Evolutionary conservation across 345 rosid genomes (phyloP).

Genomic region (Eutrema yunnanense): DNA sequence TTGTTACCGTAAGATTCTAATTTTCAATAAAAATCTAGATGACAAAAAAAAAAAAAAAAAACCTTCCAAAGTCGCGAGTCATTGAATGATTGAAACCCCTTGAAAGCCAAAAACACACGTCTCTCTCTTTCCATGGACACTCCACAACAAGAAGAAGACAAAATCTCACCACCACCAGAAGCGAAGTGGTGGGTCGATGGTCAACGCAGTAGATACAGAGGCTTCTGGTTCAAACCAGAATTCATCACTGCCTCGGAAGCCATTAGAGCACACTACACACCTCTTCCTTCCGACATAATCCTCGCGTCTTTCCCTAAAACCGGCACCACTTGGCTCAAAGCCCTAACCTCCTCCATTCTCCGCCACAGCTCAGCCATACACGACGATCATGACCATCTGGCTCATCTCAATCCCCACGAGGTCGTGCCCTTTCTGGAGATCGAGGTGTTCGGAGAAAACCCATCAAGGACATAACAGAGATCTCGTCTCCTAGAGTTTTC

Average conservation of each 20-base stretch:
- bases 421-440: constrained; percentile 29
- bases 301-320: constrained; percentile 29
- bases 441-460: constrained; percentile 19
- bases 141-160: constrained; percentile 9
- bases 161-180: constrained; percentile 2
- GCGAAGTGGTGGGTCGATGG: constrained; percentile 23
- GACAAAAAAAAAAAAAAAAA: not conserved
- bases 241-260: constrained; percentile 26
- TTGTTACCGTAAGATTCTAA: too few relatives aligned
- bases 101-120: not conserved
- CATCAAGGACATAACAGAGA: constrained; percentile 5
- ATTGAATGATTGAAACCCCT: not conserved
- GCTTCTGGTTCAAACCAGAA: constrained; percentile 25
- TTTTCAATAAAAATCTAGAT: too few relatives aligned
- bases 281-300: constrained; percentile 29
- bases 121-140: constrained; percentile 10
- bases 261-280: constrained; percentile 22
- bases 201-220: constrained; percentile 13
- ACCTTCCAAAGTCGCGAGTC: not conserved
- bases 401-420: constrained; percentile 22
- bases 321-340: constrained; percentile 35
- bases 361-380: not conserved
- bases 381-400: not conserved
- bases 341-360: constrained; percentile 21
- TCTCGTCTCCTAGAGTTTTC: constrained; percentile 29